phyloP scores from a whole-genome alignment of 495 filamentous ascomycete species.

The Penicillium taxi region DNA sequence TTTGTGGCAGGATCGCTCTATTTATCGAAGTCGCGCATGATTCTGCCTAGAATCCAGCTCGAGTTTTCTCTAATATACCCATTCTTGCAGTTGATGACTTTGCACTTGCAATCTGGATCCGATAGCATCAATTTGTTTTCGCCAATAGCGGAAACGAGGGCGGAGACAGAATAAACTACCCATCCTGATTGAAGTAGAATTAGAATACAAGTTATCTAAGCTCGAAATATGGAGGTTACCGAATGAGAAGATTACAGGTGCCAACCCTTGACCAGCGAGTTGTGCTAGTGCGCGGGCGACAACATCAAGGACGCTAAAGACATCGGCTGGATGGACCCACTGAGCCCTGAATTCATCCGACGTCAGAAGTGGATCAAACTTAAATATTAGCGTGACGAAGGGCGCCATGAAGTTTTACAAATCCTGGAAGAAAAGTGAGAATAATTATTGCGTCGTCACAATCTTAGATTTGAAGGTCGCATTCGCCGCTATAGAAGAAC shows the following conservation, averaged over 20 bases:
- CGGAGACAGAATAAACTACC: constrained; percentile 39
- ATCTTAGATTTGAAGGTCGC: no score
- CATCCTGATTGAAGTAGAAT: constrained; percentile 21
- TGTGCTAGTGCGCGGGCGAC: constrained; percentile 43
- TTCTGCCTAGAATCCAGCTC: constrained; percentile 43
- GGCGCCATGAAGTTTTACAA: no score
- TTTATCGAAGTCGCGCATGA: constrained; percentile 42
- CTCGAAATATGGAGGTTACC: constrained; percentile 19
- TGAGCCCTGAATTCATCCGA: constrained; percentile 5
- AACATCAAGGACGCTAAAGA: constrained; percentile 42
- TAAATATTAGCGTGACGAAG: no score
- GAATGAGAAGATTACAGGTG: constrained; percentile 49
- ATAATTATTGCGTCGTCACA: no score
- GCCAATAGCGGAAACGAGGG: constrained; percentile 35
- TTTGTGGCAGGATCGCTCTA: constrained; percentile 13
- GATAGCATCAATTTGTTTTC: constrained; percentile 33
- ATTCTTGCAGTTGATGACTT: constrained; percentile 36
- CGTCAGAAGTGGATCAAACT: no score
- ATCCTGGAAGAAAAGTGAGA: no score
- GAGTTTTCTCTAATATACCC: constrained; percentile 37
- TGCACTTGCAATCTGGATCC: constrained; percentile 13
- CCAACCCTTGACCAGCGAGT: constrained; percentile 24
- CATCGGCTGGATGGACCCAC: constrained; percentile 25
- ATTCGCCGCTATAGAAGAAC: no score
- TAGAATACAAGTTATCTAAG: no score